Evolutionary conservation across 2,329 filamentous ascomycete species (phyloP), one percentile per base, ranked within the genome.

Genomic region (Clarireedia homoeocarpa): DNA sequence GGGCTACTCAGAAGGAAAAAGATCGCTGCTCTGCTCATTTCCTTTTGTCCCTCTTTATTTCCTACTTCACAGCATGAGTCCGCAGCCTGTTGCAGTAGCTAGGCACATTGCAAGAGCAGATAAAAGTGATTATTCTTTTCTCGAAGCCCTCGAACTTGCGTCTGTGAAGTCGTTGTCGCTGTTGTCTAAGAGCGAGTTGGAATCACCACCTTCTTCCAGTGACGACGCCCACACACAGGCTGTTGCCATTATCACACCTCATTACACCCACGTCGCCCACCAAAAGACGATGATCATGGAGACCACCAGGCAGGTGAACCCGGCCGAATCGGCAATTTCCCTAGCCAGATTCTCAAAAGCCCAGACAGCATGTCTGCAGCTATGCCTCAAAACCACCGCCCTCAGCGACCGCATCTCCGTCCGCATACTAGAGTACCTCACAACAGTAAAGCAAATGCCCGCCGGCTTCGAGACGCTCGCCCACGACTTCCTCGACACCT

Each of bases 401-500:
- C 74, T 82, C 26, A 82, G 81, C 57, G 84, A 86, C 67, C 78
- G 76, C 59, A 84, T 87, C 61, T 80, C 84, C 0, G 79, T 85
- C 48, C 80, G 78, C 61, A 80, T 85, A 73, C 75, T 85, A 42
- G 83, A 86, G 67, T 85, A 83, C 59, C 74, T 85, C 23, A 80
- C 78, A 54, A 76, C 78, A 4, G 75, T 77, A 57, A 82, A 80
- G 62, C 71, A 76, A 38, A 74, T 78, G 38, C 77, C 78, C 0
- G 71, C 76, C 51, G 79, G 80, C 34, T 81, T 85, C 67, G 77
- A 80, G 57, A 71, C 75, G 26, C 75, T 88, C 20, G 83, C 84
- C 9, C 77, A 79, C 59, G 82, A 85, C 61, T 86, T 88, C 65
- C 76, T 89, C 57, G 83, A 87, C 55, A 80, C 82, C 5, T 85